Evolutionary conservation across 306 rosid species (phyloP).

Genomic region (Trichosanthes truncata): DNA sequence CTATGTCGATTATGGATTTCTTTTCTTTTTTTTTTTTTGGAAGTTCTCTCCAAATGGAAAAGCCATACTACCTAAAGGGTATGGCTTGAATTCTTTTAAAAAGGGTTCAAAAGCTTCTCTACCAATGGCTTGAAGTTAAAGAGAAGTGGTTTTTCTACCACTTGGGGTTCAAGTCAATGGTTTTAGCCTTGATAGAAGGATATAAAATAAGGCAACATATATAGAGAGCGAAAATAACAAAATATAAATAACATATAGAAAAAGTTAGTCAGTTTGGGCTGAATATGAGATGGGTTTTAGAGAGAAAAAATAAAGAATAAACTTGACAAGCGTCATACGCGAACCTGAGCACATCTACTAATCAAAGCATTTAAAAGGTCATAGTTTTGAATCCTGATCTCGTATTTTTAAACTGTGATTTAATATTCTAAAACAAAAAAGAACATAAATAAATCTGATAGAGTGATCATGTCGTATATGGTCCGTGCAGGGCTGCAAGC

Average conservation of each 20-base stretch:
- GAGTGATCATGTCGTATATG: not conserved
- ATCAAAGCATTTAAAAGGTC: too few species aligned
- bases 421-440: too few species aligned
- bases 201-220: not conserved
- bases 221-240: not conserved
- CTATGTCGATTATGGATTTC: not conserved
- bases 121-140: not conserved
- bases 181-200: not conserved
- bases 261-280: not conserved
- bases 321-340: not conserved
- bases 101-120: not conserved
- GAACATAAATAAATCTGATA: not conserved
- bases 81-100: not conserved
- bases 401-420: not conserved
- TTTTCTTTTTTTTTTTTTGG: not conserved
- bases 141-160: not conserved
- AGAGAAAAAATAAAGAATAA: not conserved
- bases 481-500: conserved; percentile 62
- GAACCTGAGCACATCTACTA: too few species aligned
- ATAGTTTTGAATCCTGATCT: too few species aligned
- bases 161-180: not conserved
- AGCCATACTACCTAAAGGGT: not conserved
- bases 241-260: not conserved
- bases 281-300: not conserved
- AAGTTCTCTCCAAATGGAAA: not conserved